A percentile compares a stretch with the other conserved stretches of the same genome.
phyloP scores from a whole-genome alignment of 805 yeast species.

The Kazachstania martiniae region DNA sequence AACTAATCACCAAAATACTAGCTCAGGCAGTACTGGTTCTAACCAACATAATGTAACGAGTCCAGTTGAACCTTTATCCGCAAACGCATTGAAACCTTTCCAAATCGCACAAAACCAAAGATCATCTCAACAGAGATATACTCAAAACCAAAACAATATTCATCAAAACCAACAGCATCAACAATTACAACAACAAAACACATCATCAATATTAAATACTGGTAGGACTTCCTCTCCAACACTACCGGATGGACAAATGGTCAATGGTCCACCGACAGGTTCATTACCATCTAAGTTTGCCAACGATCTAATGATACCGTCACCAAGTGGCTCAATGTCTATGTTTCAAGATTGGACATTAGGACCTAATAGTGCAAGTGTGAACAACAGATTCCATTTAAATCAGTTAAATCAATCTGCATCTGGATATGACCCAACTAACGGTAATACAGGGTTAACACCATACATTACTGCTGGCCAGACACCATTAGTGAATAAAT shows the following conservation, averaged over 20 bases:
- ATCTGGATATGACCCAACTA: constrained; percentile 3
- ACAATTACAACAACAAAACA: not conserved
- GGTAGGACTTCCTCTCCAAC: too few relatives aligned
- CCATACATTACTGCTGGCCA: constrained; percentile 23
- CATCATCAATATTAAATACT: not conserved
- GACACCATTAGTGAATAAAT: constrained; percentile 19
- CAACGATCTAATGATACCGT: constrained; percentile 25
- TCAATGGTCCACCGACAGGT: constrained; percentile 19
- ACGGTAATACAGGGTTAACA: constrained; percentile 22
- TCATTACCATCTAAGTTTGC: constrained; percentile 26
- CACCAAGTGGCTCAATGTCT: constrained; percentile 22
- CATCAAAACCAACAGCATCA: not conserved
- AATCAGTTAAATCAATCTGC: not conserved
- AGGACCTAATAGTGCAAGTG: constrained; percentile 9
- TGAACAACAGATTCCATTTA: constrained; percentile 1
- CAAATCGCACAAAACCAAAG: too few relatives aligned
- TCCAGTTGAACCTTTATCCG: too few relatives aligned
- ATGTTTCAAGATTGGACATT: constrained; percentile 28
- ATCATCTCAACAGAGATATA: constrained; percentile 1
- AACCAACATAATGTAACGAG: constrained; percentile 10
- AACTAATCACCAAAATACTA: constrained; percentile 14
- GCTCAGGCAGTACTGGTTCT: not conserved
- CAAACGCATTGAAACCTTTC: too few relatives aligned
- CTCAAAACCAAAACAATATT: not conserved
- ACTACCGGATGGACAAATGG: constrained; percentile 1